Evolutionary conservation across 2,329 filamentous ascomycete species (phyloP), one percentile per base, ranked within the genome.

Genomic region (Tolypocladium inflatum): DNA sequence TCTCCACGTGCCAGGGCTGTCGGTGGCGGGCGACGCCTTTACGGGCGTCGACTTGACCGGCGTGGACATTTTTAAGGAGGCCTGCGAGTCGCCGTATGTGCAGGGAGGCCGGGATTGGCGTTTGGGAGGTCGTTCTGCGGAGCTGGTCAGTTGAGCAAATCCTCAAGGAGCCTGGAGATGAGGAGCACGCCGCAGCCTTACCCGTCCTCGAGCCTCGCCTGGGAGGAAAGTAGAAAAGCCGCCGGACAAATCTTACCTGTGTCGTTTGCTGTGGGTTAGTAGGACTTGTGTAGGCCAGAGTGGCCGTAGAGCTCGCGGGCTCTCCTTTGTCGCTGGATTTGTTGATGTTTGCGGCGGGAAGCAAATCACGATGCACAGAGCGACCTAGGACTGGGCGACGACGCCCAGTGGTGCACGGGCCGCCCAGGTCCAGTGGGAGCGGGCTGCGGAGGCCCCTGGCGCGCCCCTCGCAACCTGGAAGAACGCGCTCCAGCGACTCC

Each of bases 1-100:
- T 68, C 86, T 84, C 93, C 94, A 99, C 69, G 87, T 90, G 57
- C 93, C 92, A 8, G 90, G 82, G 65, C 81, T 84, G 56, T 84
- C 82, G 35, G 73, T 68, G 26, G 67, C 61, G 1, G 72, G 62
- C 21, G 71, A 58, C 50, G 73, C 70, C 71, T 79, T 69, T 68
- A 80, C 61, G 63, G 81, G 67, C 63, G 74, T 76, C 41, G 68
- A 65, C 58, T 59, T 67, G 58, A 65, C 58, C 17, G 68, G 67
- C 38, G 68, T 69, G 38, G 70, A 63, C 72, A 73, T 73, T 54
- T 19, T 61, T 15, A 11, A 19, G 19, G 30, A 21, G 19, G 42
- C 15, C 17, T 54, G 19, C 7, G 45, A 41, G 17, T 21, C 30
- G 4, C 5, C 30, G 48, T 37, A 15, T n/a, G 30, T 10, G 48